A percentile compares a stretch with the other conserved stretches of the same genome.
Evolutionary conservation across 495 filamentous ascomycete species (phyloP).

Genomic region (Penicillium lagena): DNA sequence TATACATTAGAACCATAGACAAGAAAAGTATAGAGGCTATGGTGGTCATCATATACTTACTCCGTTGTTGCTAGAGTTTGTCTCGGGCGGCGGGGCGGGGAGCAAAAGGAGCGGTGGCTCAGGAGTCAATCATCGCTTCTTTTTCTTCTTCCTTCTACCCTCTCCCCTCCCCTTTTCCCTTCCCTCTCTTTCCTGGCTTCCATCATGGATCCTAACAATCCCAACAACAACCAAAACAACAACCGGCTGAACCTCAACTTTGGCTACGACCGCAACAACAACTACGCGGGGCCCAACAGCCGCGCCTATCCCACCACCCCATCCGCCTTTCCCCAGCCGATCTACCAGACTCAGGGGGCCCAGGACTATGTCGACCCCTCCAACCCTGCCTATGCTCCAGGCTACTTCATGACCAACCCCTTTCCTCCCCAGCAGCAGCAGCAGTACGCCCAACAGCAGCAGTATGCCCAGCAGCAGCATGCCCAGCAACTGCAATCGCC

Average conservation of each 20-base stretch:
- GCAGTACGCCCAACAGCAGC: conserved; percentile 49
- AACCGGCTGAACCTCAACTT: conserved; percentile 69
- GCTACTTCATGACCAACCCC: conserved; percentile 60
- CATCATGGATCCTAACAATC: conserved; percentile 46
- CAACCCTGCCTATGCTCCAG: conserved; percentile 44
- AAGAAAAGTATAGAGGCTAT: too few relatives aligned
- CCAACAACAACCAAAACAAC: conserved; percentile 42
- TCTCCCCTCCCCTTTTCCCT: not conserved
- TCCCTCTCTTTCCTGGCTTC: not conserved
- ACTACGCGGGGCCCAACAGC: conserved; percentile 54
- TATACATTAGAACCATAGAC: too few relatives aligned
- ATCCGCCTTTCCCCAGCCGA: conserved; percentile 90
- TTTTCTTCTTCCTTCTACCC: not conserved
- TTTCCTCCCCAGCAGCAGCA: conserved; percentile 49
- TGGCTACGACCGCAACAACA: conserved; percentile 55
- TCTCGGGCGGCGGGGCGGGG: too few relatives aligned
- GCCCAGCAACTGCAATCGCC: conserved; percentile 47
- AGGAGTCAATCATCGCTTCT: conserved; percentile 4
- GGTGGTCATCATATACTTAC: too few relatives aligned
- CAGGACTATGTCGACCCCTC: conserved; percentile 47
- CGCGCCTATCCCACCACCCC: conserved; percentile 94
- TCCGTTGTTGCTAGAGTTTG: too few relatives aligned
- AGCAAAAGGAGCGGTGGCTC: not conserved
- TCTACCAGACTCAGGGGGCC: conserved; percentile 60
- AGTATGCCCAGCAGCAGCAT: conserved; percentile 58